phyloP scores from a whole-genome alignment of 2,329 filamentous ascomycete genomes.

The Pleomassaria siparia region DNA sequence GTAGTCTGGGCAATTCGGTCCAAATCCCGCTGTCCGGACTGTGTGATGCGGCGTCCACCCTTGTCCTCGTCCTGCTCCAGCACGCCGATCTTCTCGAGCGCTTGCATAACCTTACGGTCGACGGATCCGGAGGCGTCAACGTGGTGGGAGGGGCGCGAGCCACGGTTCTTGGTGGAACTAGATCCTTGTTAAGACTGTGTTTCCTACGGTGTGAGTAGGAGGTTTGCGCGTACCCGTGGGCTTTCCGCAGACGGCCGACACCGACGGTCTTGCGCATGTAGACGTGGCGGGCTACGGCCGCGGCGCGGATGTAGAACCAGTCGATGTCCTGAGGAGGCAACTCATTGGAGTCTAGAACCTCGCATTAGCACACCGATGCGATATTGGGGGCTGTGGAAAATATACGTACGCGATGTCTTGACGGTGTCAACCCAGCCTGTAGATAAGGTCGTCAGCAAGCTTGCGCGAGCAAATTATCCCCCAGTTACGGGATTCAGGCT shows the following conservation, averaged over 20 bases:
- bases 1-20: conserved; percentile 67
- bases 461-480: conserved; percentile 45
- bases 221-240: conserved; percentile 65
- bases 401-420: conserved; percentile 73
- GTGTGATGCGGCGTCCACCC: conserved; percentile 97
- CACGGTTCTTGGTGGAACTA: conserved; percentile 86
- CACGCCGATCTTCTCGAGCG: conserved; percentile 98
- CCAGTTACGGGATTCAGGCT: conserved; percentile 59
- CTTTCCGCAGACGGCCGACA: conserved; percentile 95
- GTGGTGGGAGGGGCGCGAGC: conserved; percentile 87
- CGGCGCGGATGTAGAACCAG: conserved; percentile 90
- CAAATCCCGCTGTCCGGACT: conserved; percentile 98
- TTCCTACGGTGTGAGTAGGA: neutral
- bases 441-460: conserved; percentile 50
- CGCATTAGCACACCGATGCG: conserved; percentile 15
- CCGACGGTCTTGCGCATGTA: conserved; percentile 99
- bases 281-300: conserved; percentile 94
- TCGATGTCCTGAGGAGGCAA: conserved; percentile 97
- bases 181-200: neutral
- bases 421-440: conserved; percentile 99
- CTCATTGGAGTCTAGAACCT: conserved; percentile 73
- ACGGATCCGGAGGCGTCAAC: conserved; percentile 93
- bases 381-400: neutral
- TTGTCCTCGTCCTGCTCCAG: conserved; percentile 98
- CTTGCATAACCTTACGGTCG: conserved; percentile 96